Conservation (phyloP, 768 basidiomycete species). For the Cystofilobasidium ferigula region DNA sequence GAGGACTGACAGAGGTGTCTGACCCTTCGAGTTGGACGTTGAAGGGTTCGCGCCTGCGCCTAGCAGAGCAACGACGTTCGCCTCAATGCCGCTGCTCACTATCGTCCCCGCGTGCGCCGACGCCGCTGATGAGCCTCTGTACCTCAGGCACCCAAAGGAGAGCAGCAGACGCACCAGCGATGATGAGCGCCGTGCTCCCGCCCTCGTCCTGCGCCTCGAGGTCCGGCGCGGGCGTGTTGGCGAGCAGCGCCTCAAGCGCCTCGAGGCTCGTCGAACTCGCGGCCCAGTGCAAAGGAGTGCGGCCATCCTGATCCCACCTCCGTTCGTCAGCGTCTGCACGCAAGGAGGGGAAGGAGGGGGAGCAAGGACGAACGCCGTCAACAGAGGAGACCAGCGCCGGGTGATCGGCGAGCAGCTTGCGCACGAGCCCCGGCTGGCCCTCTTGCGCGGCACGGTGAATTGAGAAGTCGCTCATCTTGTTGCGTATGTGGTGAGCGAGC, state of each 20-base stretch:
- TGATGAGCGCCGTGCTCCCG: constrained; percentile 39
- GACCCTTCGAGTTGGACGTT: constrained; percentile 37
- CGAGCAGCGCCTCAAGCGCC: constrained; percentile 34
- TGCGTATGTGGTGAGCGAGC: neutral
- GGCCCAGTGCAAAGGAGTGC: constrained; percentile 40
- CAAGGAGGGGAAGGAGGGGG: neutral
- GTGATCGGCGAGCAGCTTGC: constrained; percentile 33
- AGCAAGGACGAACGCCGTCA: constrained; percentile 33
- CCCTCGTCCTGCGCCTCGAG: constrained; percentile 34
- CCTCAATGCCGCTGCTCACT: constrained; percentile 35
- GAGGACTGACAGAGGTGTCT: constrained; percentile 57
- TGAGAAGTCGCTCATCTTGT: neutral
- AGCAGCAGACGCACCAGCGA: constrained; percentile 34
- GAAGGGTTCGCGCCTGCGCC: constrained; percentile 36
- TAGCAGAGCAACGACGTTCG: constrained; percentile 35
- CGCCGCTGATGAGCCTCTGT: too few species aligned
- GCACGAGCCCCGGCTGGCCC: constrained; percentile 38
- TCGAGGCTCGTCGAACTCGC: constrained; percentile 32
- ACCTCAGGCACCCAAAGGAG: neutral
- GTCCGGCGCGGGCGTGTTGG: constrained; percentile 30
- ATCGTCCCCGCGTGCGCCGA: too few species aligned
- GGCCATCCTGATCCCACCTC: constrained; percentile 32
- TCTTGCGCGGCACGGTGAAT: constrained; percentile 7
- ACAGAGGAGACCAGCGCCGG: constrained; percentile 34
- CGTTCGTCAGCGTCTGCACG: neutral